A percentile compares a stretch with the other conserved stretches of the same genome.
phyloP scores from a whole-genome alignment of 345 rosid species.

The Odontarrhena argentea region DNA sequence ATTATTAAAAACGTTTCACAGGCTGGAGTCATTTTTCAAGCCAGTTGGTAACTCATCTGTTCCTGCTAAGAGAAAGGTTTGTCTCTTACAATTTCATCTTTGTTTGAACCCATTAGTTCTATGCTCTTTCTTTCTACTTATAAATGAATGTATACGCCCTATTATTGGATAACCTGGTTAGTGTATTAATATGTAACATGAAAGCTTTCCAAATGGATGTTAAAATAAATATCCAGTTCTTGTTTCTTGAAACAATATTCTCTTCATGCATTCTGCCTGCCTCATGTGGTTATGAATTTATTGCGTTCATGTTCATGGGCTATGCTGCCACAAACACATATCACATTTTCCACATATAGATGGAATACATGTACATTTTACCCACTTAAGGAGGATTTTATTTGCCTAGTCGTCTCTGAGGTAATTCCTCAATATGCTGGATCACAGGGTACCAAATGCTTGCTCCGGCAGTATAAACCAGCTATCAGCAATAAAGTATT shows the following conservation, averaged over 20 bases:
- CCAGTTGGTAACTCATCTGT: constrained; percentile 59
- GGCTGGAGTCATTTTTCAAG: constrained; percentile 79
- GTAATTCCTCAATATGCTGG: constrained; percentile 51
- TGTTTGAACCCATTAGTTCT: constrained; percentile 4
- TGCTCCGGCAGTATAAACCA: constrained; percentile 53
- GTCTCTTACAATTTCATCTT: constrained; percentile 12
- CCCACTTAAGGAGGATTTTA: constrained; percentile 15
- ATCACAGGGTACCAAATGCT: constrained; percentile 73
- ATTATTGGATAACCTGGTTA: not conserved
- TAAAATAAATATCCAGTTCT: not conserved
- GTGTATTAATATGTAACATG: not conserved
- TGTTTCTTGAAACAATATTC: constrained; percentile 16
- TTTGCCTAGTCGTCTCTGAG: constrained; percentile 43
- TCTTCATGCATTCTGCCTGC: constrained; percentile 20
- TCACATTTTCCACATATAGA: not conserved
- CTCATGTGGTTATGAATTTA: constrained; percentile 12
- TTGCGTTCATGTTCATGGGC: constrained; percentile 5
- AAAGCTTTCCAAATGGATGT: not conserved
- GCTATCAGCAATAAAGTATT: constrained; percentile 51
- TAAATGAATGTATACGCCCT: not conserved
- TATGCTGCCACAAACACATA: constrained; percentile 1
- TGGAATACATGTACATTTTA: not conserved
- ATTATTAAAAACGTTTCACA: constrained; percentile 33
- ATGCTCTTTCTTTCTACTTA: constrained; percentile 21
- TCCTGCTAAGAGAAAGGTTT: constrained; percentile 76